These are phyloP conservation scores for Hygrophoropsis aurantiaca DNA, from an alignment of 768 basidiomycete genomes.

Conservation along the genomic window DNA sequence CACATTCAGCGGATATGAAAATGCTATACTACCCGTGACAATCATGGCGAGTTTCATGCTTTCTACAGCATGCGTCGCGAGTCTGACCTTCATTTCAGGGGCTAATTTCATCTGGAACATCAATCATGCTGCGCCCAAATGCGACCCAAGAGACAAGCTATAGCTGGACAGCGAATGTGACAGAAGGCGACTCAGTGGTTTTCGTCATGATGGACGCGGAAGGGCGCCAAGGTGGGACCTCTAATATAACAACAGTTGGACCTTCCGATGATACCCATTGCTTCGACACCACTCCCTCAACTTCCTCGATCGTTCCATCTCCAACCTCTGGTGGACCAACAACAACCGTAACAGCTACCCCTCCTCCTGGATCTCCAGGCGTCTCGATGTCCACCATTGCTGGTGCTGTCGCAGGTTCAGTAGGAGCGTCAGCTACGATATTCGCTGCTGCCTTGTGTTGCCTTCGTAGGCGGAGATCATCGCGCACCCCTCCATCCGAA, in stretches of 20 bases:
- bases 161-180: conserved; percentile 56
- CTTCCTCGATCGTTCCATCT: no score
- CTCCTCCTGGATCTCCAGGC: conserved; percentile 19
- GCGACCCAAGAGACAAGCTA: conserved; percentile 31
- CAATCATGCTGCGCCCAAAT: conserved; percentile 44
- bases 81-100: conserved; percentile 37
- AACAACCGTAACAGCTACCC: conserved; percentile 13
- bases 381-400: conserved; percentile 48
- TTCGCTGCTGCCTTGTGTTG: conserved; percentile 53
- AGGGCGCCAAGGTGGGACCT: conserved; percentile 59
- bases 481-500: conserved; percentile 22
- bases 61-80: no score
- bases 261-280: no score
- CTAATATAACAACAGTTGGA: conserved; percentile 14
- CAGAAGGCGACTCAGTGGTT: conserved; percentile 55
- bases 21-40: conserved; percentile 54
- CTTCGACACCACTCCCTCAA: no score
- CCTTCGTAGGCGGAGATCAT: conserved; percentile 32
- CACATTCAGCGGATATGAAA: conserved; percentile 41
- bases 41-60: conserved; percentile 50
- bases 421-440: conserved; percentile 51
- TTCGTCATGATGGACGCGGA: conserved; percentile 54
- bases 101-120: conserved; percentile 61
- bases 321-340: conserved; percentile 1
- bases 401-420: conserved; percentile 47